phyloP scores from a whole-genome alignment of 1,284 basidiomycete genomes.

The Rhodotorula sp. region DNA sequence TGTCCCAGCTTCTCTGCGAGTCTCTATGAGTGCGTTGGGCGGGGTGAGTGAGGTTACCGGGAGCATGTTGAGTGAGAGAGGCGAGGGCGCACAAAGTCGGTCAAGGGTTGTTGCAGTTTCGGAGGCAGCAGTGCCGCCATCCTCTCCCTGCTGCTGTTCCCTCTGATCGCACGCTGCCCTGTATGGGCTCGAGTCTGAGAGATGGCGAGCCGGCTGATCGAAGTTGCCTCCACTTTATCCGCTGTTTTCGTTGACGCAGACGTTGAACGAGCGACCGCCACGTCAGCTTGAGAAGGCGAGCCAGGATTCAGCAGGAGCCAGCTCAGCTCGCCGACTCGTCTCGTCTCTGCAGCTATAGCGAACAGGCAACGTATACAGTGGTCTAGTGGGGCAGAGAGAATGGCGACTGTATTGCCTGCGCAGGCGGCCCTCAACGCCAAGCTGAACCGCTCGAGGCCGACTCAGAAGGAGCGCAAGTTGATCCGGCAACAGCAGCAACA shows the following conservation, averaged over 20 bases:
- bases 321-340: neutral
- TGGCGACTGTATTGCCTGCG: neutral
- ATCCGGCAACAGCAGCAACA: constrained; percentile 2
- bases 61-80: neutral
- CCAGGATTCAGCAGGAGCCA: too few relatives aligned
- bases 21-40: constrained; percentile 21
- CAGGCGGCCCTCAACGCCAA: constrained; percentile 2
- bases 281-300: neutral
- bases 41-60: neutral
- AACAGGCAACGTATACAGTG: neutral
- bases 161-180: too few relatives aligned
- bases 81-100: constrained; percentile 36
- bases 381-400: neutral
- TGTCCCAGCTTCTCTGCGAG: constrained; percentile 43
- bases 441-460: constrained; percentile 7
- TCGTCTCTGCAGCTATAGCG: too few relatives aligned
- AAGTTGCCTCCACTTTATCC: too few relatives aligned
- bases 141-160: too few relatives aligned
- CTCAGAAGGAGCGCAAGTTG: constrained; percentile 17
- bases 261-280: too few relatives aligned
- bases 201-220: too few relatives aligned
- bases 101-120: constrained; percentile 14
- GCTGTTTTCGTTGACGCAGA: too few relatives aligned
- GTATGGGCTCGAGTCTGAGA: too few relatives aligned
- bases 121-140: neutral